Evolutionary conservation across 495 filamentous ascomycete species (phyloP), one percentile per base, ranked within the genome.

Genomic region (Ramalina intermedia): DNA sequence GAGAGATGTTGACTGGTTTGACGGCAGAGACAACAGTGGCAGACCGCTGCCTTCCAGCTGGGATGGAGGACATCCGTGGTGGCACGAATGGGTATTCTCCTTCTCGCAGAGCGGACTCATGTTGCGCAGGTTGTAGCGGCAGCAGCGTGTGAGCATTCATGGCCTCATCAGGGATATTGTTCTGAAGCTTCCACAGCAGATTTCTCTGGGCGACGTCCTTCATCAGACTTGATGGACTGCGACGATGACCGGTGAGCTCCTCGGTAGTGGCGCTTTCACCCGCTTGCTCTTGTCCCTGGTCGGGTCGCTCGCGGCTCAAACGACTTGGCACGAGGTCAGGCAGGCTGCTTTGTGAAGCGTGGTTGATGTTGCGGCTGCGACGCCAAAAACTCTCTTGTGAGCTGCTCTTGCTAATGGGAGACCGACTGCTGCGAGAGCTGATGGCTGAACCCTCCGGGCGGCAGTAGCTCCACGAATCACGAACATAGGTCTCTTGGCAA

Each of bases 301-400:
- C 47, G 1, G 46, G 16, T 38, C 41, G 59, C 50, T 74, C 71
- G 24, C 72, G 66, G 56, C 69, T 73, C 51, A 52, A 71, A 14
- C 63, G 64, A 49, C 70, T 72, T 47, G 72, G 63, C 6, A 77
- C 61, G 17, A 79, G 63, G 36, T 81, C 77, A 0, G 76, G 75
- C 4, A 79, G 62, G 48, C 74, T 76, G 27, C 62, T 66, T n/a
- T 71, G 65, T 0, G 77, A 81, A 21, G 71, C 67, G 0, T 71
- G 70, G 9, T 74, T 79, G 51, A 73, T 74, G 53, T 70, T 71
- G 47, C 72, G 72, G 29, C 72, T 72, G 17, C 67, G 65, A 45
- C 73, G 66, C 7, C 71, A 72, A 35, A 76, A 62, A 56, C 73
- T 78, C 52, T 77, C 75, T 45, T 76, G 69, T 24, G 74, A 78